Evolutionary conservation across 306 rosid species (phyloP), one percentile per base, ranked within the genome.

Genomic region (Acacia acuminata): DNA sequence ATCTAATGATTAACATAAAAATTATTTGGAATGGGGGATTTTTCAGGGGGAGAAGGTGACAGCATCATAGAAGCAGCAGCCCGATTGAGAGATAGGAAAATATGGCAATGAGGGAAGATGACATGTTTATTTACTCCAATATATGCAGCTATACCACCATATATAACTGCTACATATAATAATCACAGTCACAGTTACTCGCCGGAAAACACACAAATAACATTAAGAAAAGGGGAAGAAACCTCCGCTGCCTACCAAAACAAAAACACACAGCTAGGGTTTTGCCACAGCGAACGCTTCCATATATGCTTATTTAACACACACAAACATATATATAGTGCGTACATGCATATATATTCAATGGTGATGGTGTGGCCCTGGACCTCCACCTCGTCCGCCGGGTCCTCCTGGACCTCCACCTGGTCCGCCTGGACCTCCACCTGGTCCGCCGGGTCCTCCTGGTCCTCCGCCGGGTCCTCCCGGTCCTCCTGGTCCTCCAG

Each of bases 391-490:
- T 3, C 15, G 17, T 70, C 19, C 74, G 14, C 75, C 75, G 0
- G 82, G 70, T 15, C 53, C 53, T 47, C 51, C 51, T 0, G 81
- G 88, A 1, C 87, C 87, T 1, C 83, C 53, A 0, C 53, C 53
- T 0, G 4, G 51, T 47, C 50, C 50, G 27, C 45, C 45, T 3
- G 48, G 47, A 8, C 73, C 53, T 61, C 56, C 56, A 0, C 7
- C 55, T 3, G 8, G 17, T 70, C 19, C 74, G 14, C 75, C 75
- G 0, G 82, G 70, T 15, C 53, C 53, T 47, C 45, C 45, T 3
- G 48, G 47, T 3, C 73, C 53, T 61, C 56, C 56, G 0, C 7
- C 55, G 0, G 8, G 17, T 70, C 19, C 74, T 13, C 75, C 75
- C 0, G 82, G 70, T 15, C 53, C 53, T 47, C 51, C 51, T 0